Percentiles rank a stretch among this genome's conserved stretches.
These are phyloP conservation scores for Filobasidium floriforme DNA, from an alignment of 768 basidiomycete species.

Conservation along the genomic window DNA sequence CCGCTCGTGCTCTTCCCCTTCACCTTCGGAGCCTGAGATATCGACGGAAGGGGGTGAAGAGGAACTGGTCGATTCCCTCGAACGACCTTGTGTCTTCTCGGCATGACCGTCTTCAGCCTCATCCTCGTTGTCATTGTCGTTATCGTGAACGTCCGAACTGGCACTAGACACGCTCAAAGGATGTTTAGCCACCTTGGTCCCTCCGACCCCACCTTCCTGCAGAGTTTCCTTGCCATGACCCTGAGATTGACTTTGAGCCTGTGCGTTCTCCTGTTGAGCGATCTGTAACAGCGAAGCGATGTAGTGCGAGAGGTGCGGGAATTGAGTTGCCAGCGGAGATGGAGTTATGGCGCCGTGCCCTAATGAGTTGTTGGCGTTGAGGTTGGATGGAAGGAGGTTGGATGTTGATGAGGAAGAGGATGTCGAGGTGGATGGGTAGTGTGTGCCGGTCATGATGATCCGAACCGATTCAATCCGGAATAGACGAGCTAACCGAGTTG, in stretches of 20 bases:
- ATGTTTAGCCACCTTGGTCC: constrained; percentile 25
- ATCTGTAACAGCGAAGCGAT: constrained; percentile 9
- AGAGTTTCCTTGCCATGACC: neutral
- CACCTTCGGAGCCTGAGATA: neutral
- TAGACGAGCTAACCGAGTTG: too few relatives aligned
- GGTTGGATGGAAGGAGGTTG: neutral
- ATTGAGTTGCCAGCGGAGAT: constrained; percentile 53
- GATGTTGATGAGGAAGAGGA: neutral
- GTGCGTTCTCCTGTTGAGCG: neutral
- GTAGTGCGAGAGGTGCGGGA: constrained; percentile 23
- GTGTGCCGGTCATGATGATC: too few relatives aligned
- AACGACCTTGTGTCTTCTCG: neutral
- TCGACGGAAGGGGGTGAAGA: neutral
- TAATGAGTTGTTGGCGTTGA: neutral
- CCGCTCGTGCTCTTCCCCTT: neutral
- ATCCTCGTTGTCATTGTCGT: neutral
- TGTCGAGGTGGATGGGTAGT: neutral
- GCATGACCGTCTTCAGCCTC: neutral
- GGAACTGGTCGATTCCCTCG: neutral
- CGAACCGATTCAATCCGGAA: too few relatives aligned
- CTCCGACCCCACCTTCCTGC: neutral
- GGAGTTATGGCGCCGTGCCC: neutral
- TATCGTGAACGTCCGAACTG: constrained; percentile 28
- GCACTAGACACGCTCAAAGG: constrained; percentile 39
- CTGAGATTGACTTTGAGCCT: neutral